A percentile compares a stretch with the other conserved stretches of the same genome.
Evolutionary conservation across 2,329 filamentous ascomycete genomes (phyloP).

Genomic region (Aureobasidium sp.): DNA sequence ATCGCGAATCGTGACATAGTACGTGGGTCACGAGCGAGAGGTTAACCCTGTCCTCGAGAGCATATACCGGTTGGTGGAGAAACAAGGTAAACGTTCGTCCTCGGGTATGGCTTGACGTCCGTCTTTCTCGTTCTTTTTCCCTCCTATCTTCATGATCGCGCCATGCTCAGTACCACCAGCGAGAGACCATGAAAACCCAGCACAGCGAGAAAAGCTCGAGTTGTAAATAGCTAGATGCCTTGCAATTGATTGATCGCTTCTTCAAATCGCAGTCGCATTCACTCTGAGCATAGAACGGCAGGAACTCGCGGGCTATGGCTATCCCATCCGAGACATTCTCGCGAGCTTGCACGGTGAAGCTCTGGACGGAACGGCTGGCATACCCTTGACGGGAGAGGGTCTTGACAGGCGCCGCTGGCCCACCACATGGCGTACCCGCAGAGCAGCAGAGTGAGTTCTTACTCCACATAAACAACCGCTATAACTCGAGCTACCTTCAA

Average conservation of each 20-base stretch:
- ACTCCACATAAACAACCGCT: background rate
- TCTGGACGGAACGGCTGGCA: background rate
- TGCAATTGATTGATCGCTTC: background rate
- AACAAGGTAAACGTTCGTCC: background rate
- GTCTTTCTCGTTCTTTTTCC: background rate
- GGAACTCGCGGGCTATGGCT: background rate
- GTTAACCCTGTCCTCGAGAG: too few species aligned
- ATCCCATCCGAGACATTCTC: background rate
- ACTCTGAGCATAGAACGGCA: too few species aligned
- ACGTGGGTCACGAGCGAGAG: too few species aligned
- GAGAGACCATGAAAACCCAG: too few species aligned
- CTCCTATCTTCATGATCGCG: background rate
- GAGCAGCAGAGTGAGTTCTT: background rate
- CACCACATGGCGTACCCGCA: background rate
- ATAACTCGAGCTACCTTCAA: background rate
- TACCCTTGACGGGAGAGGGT: background rate
- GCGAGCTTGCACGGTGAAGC: background rate
- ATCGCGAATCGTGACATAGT: too few species aligned
- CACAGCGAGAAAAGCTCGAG: too few species aligned
- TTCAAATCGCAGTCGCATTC: too few species aligned
- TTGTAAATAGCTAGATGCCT: too few species aligned
- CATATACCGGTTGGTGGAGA: background rate
- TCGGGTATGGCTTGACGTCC: background rate
- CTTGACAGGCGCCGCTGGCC: background rate
- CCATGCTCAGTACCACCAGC: too few species aligned